Percentiles rank a stretch among this genome's conserved stretches.
phyloP scores from a whole-genome alignment of 2,329 filamentous ascomycete species.

The Pseudogymnoascus pannorum region DNA sequence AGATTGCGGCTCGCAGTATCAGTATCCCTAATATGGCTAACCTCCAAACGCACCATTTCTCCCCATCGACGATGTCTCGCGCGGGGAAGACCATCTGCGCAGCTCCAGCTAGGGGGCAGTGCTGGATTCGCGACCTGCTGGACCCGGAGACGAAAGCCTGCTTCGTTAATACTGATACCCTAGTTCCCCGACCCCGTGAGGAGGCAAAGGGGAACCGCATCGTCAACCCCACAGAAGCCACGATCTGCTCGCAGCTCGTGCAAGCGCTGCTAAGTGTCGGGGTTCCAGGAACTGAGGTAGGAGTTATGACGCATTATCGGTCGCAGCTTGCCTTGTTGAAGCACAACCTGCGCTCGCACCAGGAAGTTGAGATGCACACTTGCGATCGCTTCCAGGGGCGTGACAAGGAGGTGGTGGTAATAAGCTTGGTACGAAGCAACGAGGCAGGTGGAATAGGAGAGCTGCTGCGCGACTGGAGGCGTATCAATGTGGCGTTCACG shows the following conservation, averaged over 20 bases:
- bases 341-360: slow-evolving; percentile 54
- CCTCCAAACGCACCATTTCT: slow-evolving; percentile 53
- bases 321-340: slow-evolving; percentile 81
- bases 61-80: slow-evolving; percentile 36
- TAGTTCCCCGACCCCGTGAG: slow-evolving; percentile 60
- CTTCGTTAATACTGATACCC: slow-evolving; percentile 81
- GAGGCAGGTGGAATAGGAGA: slow-evolving; percentile 79
- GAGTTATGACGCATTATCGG: slow-evolving; percentile 95
- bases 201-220: slow-evolving; percentile 75
- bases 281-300: slow-evolving; percentile 68
- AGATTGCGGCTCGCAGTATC: slow-evolving; percentile 63
- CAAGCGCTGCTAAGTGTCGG: slow-evolving; percentile 69
- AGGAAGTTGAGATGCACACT: slow-evolving; percentile 85
- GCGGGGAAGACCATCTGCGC: slow-evolving; percentile 49
- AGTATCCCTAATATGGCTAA: slow-evolving; percentile 58
- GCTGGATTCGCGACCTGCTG: slow-evolving; percentile 72
- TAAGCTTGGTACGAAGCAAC: slow-evolving; percentile 84
- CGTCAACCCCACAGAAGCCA: slow-evolving; percentile 78
- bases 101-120: slow-evolving; percentile 38
- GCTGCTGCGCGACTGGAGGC: slow-evolving; percentile 79
- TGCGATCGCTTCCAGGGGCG: slow-evolving; percentile 95
- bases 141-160: slow-evolving; percentile 66
- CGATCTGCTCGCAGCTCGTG: slow-evolving; percentile 71
- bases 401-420: slow-evolving; percentile 86
- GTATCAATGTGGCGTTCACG: slow-evolving; percentile 94